A percentile compares a stretch with the other conserved stretches of the same genome.
These are phyloP conservation scores for Zasmidium cellare DNA, from an alignment of 2,329 filamentous ascomycete species.

Conservation along the genomic window DNA sequence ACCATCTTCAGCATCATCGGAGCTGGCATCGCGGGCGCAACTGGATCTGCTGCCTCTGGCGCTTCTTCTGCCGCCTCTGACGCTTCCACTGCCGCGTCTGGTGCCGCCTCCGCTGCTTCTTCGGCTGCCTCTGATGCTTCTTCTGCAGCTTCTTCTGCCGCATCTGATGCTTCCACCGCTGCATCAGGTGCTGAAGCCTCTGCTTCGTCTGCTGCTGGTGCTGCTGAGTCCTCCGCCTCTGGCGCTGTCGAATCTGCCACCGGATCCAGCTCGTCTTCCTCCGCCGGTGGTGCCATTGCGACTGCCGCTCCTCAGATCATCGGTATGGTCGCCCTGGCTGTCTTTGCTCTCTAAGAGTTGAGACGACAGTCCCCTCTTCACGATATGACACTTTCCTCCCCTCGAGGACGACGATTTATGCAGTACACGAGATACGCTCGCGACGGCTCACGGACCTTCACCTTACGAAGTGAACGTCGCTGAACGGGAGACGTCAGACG, in stretches of 20 bases:
- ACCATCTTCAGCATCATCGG: conserved; percentile 31
- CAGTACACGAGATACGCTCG: conserved; percentile 4
- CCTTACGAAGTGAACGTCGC: background rate
- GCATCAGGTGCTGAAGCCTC: conserved; percentile 6
- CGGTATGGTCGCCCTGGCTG: conserved; percentile 42
- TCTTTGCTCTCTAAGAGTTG: conserved; percentile 41
- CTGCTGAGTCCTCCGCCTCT: conserved; percentile 10
- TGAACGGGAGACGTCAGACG: background rate
- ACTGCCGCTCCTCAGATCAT: conserved; percentile 36
- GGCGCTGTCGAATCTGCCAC: conserved; percentile 16
- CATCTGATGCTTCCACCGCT: conserved; percentile 10
- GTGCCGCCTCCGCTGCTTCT: conserved; percentile 36
- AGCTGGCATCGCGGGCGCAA: conserved; percentile 16
- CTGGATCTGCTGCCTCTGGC: conserved; percentile 17
- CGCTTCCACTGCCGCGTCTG: conserved; percentile 32
- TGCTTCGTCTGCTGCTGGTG: conserved; percentile 9
- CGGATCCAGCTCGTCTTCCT: conserved; percentile 21
- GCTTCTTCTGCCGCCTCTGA: conserved; percentile 17
- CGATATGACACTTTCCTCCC: background rate
- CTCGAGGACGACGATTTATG: background rate
- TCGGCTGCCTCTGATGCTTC: conserved; percentile 13
- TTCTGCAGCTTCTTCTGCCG: conserved; percentile 6
- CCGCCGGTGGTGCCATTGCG: conserved; percentile 23
- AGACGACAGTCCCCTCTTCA: background rate
- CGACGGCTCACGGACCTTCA: background rate